Evolutionary conservation across 805 yeast genomes (phyloP).

Genomic region (Yarrowia phangngaensis): DNA sequence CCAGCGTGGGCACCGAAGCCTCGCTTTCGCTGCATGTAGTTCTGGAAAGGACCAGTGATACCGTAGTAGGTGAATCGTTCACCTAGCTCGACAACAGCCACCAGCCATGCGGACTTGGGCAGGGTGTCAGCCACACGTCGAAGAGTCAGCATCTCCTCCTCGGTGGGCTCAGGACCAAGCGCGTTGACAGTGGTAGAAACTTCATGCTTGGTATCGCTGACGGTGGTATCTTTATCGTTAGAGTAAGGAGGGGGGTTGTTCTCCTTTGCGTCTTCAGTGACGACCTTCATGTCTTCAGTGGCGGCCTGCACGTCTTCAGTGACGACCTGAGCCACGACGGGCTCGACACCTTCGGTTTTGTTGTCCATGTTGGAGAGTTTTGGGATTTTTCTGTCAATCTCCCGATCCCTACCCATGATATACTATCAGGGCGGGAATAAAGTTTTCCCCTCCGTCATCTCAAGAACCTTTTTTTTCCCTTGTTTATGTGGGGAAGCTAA

Average conservation of each 20-base stretch:
- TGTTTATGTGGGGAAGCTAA: too few species aligned
- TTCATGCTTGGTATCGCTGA: conserved; percentile 3
- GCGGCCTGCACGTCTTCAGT: too few species aligned
- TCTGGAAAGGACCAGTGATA: conserved; percentile 68
- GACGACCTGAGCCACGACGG: too few species aligned
- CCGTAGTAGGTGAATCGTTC: conserved; percentile 83
- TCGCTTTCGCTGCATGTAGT: conserved; percentile 56
- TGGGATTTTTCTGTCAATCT: too few species aligned
- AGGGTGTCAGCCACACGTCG: conserved; percentile 52
- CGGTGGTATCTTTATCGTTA: too few species aligned
- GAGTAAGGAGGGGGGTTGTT: neutral
- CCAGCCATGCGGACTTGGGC: conserved; percentile 57
- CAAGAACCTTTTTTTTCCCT: too few species aligned
- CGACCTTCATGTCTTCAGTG: too few species aligned
- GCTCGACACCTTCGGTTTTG: too few species aligned
- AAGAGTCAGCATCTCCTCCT: conserved; percentile 50
- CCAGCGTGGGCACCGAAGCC: conserved; percentile 42
- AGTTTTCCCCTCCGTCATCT: too few species aligned
- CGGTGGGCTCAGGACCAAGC: conserved; percentile 46
- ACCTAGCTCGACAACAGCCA: conserved; percentile 69
- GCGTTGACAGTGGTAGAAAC: conserved; percentile 15
- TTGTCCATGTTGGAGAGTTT: too few species aligned
- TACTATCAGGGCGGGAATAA: too few species aligned
- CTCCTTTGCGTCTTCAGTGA: conserved; percentile 10
- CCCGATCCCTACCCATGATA: too few species aligned